Conservation (phyloP, 2,329 filamentous ascomycete genomes). For the Curvularia verruculosa region DNA sequence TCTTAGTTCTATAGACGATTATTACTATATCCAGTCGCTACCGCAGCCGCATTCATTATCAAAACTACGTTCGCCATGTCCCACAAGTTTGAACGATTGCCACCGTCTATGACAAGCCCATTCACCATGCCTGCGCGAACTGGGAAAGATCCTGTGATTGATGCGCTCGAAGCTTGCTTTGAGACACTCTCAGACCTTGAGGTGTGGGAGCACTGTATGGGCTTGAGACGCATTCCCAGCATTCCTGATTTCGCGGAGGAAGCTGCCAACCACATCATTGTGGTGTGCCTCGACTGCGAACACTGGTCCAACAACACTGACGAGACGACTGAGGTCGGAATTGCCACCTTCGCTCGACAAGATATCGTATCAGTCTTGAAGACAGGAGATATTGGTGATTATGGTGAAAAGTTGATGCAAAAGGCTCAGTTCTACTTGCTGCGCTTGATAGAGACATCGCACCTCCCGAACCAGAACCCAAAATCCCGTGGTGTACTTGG, state of each 20-base stretch:
- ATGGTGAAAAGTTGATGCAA: slow-evolving; percentile 28
- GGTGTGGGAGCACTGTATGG: slow-evolving; percentile 13
- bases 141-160: background rate
- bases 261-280: slow-evolving; percentile 20
- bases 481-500: slow-evolving; percentile 18
- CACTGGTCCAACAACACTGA: slow-evolving; percentile 29
- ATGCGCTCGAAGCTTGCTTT: slow-evolving; percentile 7
- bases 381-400: slow-evolving; percentile 11
- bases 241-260: slow-evolving; percentile 10
- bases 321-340: slow-evolving; percentile 32
- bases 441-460: slow-evolving; percentile 28
- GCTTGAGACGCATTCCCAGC: background rate
- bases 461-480: slow-evolving; percentile 16
- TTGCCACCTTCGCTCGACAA: slow-evolving; percentile 17
- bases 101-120: background rate
- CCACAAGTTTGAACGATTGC: background rate
- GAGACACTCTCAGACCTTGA: slow-evolving; percentile 8
- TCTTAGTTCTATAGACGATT: background rate
- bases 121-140: background rate
- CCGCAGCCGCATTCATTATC: background rate
- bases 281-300: slow-evolving; percentile 34
- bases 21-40: background rate
- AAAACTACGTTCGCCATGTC: background rate
- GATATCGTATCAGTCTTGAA: slow-evolving; percentile 1
- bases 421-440: slow-evolving; percentile 29